Evolutionary conservation across 495 filamentous ascomycete species (phyloP).

Genomic region (Cudoniella acicularis): DNA sequence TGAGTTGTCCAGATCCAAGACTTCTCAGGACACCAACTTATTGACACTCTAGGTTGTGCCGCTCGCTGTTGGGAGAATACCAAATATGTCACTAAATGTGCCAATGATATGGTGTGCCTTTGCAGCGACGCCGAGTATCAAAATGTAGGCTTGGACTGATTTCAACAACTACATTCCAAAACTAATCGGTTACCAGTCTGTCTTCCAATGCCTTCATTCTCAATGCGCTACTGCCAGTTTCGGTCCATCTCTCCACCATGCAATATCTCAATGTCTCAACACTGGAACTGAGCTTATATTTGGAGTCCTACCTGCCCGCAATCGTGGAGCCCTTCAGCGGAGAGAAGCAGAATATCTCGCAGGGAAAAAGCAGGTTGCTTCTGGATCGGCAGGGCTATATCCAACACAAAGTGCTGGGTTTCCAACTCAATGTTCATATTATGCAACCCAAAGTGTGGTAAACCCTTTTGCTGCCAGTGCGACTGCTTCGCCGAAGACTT

Average conservation of each 20-base stretch:
- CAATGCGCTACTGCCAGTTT: conserved; percentile 37
- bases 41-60: conserved; percentile 12
- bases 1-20: neutral
- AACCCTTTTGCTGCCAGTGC: neutral
- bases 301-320: conserved; percentile 24
- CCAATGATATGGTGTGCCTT: conserved; percentile 27
- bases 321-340: conserved; percentile 28
- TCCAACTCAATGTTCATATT: conserved; percentile 5
- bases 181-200: conserved; percentile 26
- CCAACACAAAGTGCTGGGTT: conserved; percentile 15
- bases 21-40: neutral
- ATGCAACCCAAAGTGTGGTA: conserved; percentile 5
- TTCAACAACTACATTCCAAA: no score
- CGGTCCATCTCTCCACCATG: conserved; percentile 32
- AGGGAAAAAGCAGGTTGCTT: conserved; percentile 22
- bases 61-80: conserved; percentile 39
- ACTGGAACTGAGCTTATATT: conserved; percentile 30
- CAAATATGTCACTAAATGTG: conserved; percentile 31
- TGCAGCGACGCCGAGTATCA: conserved; percentile 33
- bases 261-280: conserved; percentile 29
- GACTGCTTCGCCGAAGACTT: neutral
- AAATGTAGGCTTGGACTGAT: conserved; percentile 23
- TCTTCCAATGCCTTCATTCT: conserved; percentile 39
- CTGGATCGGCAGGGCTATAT: conserved; percentile 12
- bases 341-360: conserved; percentile 34